Evolutionary conservation across 1,284 basidiomycete species (phyloP), one percentile per base, ranked within the genome.

Genomic region (Apiotrichum gamsii): DNA sequence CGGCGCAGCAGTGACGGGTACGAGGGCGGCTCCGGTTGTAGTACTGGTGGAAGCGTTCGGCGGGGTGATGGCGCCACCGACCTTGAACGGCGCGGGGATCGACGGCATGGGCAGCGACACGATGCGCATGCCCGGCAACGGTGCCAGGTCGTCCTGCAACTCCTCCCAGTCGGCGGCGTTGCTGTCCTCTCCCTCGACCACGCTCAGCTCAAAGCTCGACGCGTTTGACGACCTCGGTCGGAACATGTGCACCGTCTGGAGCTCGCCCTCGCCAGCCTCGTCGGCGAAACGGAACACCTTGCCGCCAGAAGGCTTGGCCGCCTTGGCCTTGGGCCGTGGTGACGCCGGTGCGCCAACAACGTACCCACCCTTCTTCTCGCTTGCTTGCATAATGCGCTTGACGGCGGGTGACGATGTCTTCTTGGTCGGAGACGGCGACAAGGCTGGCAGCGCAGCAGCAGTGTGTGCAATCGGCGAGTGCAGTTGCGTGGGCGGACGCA

Each of bases 81-180:
- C 35, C 14, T 43, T 39, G 41, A 48, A 43, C 18, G 45, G 45
- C 4, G 43, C 35, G 2, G 39, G 34, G 18, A 32, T 33, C n/a
- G 35, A 41, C 14, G 36, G 43, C 18, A 31, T 16, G 8, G 31
- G 19, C 19, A 42, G 19, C 5, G 40, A 31, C 6, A 30, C 11
- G 3, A 21, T 14, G 10, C 40, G 40, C 10, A 29, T n/a, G 28
- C n/a, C 16, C 25, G 30, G 41, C 3, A 45, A 37, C 8, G 39
- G 47, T 39, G 44, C 47, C 8, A 34, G 21, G 4, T 39, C 29
- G 18, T 49, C 47, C 3, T 29, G 21, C 14, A 50, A 28, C 41
- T 54, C 52, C 39, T 50, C 52, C 52, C 52, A 54, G 8, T 54
- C 52, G 9, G 8, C 40, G 11, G 40, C 36, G 19, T 49, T 38